Evolutionary conservation across 108 stramenopile species (phyloP).

Genomic region (Pseudonitzschia pungens): DNA sequence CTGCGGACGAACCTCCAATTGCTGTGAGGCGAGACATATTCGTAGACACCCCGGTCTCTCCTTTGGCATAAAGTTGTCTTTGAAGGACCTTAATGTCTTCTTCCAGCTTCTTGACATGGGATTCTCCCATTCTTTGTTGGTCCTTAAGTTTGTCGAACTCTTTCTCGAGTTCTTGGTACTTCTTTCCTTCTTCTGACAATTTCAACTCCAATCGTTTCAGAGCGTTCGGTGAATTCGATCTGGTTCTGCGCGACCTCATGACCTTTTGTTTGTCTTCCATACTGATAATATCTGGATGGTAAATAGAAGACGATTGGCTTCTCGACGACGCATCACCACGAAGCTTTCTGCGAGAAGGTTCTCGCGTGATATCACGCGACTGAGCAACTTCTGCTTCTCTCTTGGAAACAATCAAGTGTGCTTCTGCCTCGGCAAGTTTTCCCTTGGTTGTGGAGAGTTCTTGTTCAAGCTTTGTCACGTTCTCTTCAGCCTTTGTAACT

Average conservation of each 20-base stretch:
- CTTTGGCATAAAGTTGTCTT: slow-evolving; percentile 53
- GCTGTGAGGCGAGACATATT: slow-evolving; percentile 59
- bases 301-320: slow-evolving; percentile 19
- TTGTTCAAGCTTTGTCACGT: slow-evolving; percentile 49
- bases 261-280: slow-evolving; percentile 34
- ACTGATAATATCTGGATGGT: slow-evolving; percentile 26
- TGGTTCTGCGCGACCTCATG: slow-evolving; percentile 40
- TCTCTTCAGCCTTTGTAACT: slow-evolving; percentile 48
- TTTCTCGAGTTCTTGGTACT: slow-evolving; percentile 46
- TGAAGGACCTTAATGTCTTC: slow-evolving; percentile 73
- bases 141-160: slow-evolving; percentile 66
- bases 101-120: slow-evolving; percentile 70
- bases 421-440: slow-evolving; percentile 71
- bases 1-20: slow-evolving; percentile 13
- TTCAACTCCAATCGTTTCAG: slow-evolving; percentile 57
- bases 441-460: slow-evolving; percentile 59
- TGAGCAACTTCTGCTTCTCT: slow-evolving; percentile 45
- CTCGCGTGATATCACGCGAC: slow-evolving; percentile 27
- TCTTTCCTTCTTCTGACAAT: slow-evolving; percentile 49
- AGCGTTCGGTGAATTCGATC: slow-evolving; percentile 73
- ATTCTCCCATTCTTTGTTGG: slow-evolving; percentile 77
- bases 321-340: slow-evolving; percentile 4
- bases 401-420: slow-evolving; percentile 48
- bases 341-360: slow-evolving; percentile 15
- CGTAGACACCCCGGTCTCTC: slow-evolving; percentile 39